These are phyloP conservation scores for Kitagawia praeruptora DNA, from an alignment of 129 eudicot species.

Conservation along the genomic window DNA sequence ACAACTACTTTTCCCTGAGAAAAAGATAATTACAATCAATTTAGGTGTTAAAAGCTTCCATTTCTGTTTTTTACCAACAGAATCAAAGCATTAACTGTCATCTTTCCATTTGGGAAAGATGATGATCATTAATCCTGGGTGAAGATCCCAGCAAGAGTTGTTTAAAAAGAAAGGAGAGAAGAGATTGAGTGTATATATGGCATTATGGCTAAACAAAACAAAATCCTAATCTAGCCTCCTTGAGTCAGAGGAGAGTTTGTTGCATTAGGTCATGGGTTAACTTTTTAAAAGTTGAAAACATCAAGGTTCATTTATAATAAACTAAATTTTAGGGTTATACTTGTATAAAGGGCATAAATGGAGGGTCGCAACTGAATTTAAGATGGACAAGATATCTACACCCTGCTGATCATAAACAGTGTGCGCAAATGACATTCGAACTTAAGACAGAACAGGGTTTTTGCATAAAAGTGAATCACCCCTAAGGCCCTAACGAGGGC, in stretches of 20 bases:
- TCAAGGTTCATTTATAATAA: neutral
- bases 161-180: neutral
- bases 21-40: neutral
- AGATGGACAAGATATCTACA: neutral
- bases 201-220: too few relatives aligned
- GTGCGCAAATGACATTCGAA: neutral
- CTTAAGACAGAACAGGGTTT: neutral
- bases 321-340: neutral
- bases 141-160: neutral
- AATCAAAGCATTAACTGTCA: neutral
- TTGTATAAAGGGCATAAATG: neutral
- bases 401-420: neutral
- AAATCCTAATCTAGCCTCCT: neutral
- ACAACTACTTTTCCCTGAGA: constrained; percentile 91
- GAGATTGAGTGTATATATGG: neutral
- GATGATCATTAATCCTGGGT: neutral
- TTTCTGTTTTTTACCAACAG: neutral
- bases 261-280: neutral
- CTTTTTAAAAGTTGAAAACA: too few relatives aligned
- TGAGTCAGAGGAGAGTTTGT: neutral
- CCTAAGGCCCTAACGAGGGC: neutral
- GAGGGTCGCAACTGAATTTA: neutral
- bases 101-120: neutral
- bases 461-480: neutral
- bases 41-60: neutral